Percentiles rank a stretch among this genome's conserved stretches.
Evolutionary conservation across 1,284 basidiomycete species (phyloP).

Genomic region (Cryptococcus sp.): DNA sequence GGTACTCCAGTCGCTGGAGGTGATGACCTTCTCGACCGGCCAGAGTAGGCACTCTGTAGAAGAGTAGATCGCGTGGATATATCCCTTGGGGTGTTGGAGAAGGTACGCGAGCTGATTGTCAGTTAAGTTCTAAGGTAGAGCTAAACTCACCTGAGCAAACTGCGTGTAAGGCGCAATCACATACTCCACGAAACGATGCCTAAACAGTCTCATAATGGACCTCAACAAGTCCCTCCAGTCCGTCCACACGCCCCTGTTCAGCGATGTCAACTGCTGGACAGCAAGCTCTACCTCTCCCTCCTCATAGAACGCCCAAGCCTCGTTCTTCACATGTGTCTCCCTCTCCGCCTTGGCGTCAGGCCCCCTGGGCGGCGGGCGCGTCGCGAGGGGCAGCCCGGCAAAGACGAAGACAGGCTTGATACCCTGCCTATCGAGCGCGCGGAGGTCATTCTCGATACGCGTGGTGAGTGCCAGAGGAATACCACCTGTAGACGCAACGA

Average conservation of each 20-base stretch:
- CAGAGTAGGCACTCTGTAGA: conserved; percentile 88
- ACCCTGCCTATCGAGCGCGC: conserved; percentile 78
- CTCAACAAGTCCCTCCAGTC: conserved; percentile 86
- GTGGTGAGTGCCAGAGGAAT: conserved; percentile 78
- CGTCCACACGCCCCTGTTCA: conserved; percentile 58
- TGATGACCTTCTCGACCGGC: conserved; percentile 87
- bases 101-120: conserved; percentile 77
- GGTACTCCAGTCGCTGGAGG: conserved; percentile 71
- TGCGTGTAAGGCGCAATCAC: conserved; percentile 92
- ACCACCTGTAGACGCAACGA: conserved; percentile 90
- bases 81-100: conserved; percentile 85
- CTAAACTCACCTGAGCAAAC: conserved; percentile 74
- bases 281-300: conserved; percentile 81
- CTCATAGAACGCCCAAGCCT: conserved; percentile 89
- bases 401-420: conserved; percentile 99
- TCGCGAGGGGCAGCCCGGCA: conserved; percentile 64
- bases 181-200: conserved; percentile 93
- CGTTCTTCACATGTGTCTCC: conserved; percentile 51
- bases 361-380: conserved; percentile 60
- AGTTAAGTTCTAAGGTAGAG: neutral
- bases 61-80: conserved; percentile 92
- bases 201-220: conserved; percentile 85
- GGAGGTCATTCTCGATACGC: conserved; percentile 87
- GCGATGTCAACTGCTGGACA: conserved; percentile 72
- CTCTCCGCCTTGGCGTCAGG: conserved; percentile 57